Base-by-base conservation (phyloP, 2,329 filamentous ascomycete genomes). In the Tolypocladium pustulatum region DNA sequence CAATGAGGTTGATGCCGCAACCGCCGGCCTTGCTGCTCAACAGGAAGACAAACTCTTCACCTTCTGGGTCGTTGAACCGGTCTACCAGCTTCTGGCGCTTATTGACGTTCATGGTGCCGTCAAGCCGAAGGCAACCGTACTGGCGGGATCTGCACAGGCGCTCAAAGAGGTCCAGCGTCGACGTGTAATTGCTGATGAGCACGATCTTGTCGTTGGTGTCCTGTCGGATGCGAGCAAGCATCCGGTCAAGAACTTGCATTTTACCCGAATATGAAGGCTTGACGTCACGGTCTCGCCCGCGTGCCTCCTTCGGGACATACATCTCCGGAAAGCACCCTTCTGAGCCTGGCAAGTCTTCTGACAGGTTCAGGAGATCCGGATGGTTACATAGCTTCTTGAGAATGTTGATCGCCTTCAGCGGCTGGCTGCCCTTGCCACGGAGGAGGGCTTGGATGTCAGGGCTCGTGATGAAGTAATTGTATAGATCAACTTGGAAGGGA, bases 121-220 rank as follows among this genome's bases (percentile, higher is more conserved):
- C 94, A 4, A 99, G 86, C 34, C 94, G 88, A 56, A 99, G 81
- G 64, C 81, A 89, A 46, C 93, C 93, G 68, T 99, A 99, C 3
- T 81, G 83, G 20, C 91, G 89, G 59, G 85, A 82, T 49, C 93
- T 90, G 70, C 94, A 99, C 10, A 99, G 82, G 61, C 86, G 87
- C 65, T 96, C 92, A 69, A 99, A 97, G 3, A 99, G 81, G 72
- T 99, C 94, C 4, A 99, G 82, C 0, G 94, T 99, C 66, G 94
- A 89, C 0, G 94, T 99, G 74, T 97, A 99, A 70, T 99, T 99
- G 73, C 91, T 96, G 73, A 99, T 99, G 59, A 99, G 83, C 15
- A 99, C 94, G 67, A 99, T 99, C 74, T 99, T 99, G 81, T 99
- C 94, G 67, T 96, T 97, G 0, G 94, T 97, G 67, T 97, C 93